Base-by-base conservation (phyloP, 257 asterid species). In the Mentha longifolia region DNA sequence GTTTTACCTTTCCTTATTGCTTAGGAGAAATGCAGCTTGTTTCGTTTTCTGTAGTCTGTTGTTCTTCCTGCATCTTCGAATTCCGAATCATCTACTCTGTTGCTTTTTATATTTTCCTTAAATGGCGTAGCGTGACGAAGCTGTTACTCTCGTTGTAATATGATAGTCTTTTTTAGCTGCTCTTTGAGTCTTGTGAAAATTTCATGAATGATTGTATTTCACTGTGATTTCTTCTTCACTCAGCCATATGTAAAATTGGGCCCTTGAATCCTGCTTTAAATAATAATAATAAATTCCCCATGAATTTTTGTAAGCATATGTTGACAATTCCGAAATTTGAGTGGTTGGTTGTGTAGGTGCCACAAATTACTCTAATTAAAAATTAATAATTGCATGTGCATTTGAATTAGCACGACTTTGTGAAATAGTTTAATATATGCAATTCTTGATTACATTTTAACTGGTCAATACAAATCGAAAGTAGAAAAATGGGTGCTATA, bases 1-100 rank as follows among this genome's bases (percentile, higher is more conserved):
- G 87, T 92, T 39, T 50, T 92, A 80, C 98, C 98, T 72, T 90
- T 92, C 79, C 85, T 92, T 77, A 76, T 92, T 49, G 98, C 98
- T 1, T 89, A 88, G 78, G 58, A 31, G 11, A 52, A 41, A 51
- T 46, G 30, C 39, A 68, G 41, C 73, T 30, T 22, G 47, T 5
- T 55, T 25, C 16, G 41, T 22, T 47, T 47, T 50, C 19, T 61
- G 73, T 47, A 50, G 69, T 55, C 20, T 2, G 35, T 17, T 37
- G 43, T 15, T 57, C 28, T 33, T 73, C 22, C 15, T 35, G 12
- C 19, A 67, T 45, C 35, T 15, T 46, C 16, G 5, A 65, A 66
- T 60, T 47, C 35, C 13, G 71, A 57, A 66, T 60, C 55, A 45
- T 46, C 6, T 16, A 19, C 33, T 31, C n/a, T 22, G 50, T 4